phyloP scores from a whole-genome alignment of 495 filamentous ascomycete species.

The Penicillium pulvis region DNA sequence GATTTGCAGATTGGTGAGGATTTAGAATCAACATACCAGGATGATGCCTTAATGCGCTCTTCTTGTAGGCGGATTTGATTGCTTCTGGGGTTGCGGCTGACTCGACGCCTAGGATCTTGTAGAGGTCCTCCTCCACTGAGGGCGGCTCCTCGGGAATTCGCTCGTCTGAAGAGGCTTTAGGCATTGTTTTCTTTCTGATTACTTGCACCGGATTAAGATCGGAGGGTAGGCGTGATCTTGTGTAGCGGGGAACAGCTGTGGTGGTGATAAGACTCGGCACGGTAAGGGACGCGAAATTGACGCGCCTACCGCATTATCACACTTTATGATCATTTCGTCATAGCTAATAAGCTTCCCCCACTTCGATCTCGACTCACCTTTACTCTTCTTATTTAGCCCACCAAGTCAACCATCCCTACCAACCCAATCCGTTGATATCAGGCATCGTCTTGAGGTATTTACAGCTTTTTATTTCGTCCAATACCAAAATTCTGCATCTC shows the following conservation, averaged over 20 bases:
- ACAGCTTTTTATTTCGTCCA: too few species aligned
- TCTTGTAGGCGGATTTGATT: constrained; percentile 95
- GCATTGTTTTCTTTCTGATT: constrained; percentile 14
- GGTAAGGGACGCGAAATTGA: constrained; percentile 25
- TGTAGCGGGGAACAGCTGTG: neutral
- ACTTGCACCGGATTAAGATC: too few species aligned
- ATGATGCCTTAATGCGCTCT: constrained; percentile 84
- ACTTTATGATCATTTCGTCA: constrained; percentile 30
- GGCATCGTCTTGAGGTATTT: too few species aligned
- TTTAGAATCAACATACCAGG: constrained; percentile 61
- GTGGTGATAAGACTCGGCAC: constrained; percentile 1
- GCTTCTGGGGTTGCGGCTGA: constrained; percentile 71
- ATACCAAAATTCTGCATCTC: neutral
- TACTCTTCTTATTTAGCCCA: neutral
- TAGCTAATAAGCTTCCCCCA: constrained; percentile 12
- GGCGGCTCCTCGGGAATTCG: constrained; percentile 34
- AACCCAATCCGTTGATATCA: too few species aligned
- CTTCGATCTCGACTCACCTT: constrained; percentile 6
- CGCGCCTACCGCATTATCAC: constrained; percentile 20
- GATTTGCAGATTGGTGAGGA: too few species aligned
- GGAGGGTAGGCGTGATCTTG: neutral
- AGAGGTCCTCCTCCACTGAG: constrained; percentile 71
- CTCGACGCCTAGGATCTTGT: constrained; percentile 79
- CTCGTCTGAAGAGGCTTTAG: constrained; percentile 21
- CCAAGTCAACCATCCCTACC: neutral